A percentile compares a stretch with the other conserved stretches of the same genome.
These are phyloP conservation scores for Tilletia caries DNA, from an alignment of 1,284 basidiomycete species.

Conservation along the genomic window DNA sequence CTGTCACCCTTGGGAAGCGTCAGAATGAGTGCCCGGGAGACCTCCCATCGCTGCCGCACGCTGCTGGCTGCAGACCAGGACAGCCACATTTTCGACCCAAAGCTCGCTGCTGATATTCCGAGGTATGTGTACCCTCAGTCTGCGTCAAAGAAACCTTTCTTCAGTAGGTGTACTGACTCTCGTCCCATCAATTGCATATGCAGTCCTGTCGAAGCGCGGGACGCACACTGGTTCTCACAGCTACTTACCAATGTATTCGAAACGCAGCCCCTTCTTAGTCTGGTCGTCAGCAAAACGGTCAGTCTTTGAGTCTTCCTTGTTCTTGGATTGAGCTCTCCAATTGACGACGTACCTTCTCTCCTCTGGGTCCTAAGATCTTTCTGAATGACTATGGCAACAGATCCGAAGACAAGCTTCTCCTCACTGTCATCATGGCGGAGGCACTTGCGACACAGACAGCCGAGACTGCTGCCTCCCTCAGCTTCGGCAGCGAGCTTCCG, in stretches of 20 bases:
- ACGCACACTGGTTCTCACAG: background rate
- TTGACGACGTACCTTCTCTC: too few species aligned
- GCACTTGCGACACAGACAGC: background rate
- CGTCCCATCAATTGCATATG: too few species aligned
- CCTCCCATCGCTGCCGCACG: too few species aligned
- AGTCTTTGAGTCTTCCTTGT: background rate
- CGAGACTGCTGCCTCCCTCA: background rate
- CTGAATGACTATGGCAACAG: background rate
- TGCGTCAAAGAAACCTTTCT: too few species aligned
- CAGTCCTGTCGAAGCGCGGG: background rate
- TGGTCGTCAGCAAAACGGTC: background rate
- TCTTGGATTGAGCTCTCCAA: too few species aligned
- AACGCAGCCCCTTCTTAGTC: background rate
- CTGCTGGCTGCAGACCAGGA: too few species aligned
- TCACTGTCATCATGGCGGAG: background rate
- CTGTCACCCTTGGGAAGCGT: too few species aligned
- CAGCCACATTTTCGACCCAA: too few species aligned
- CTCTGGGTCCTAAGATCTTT: background rate
- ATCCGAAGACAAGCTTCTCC: background rate
- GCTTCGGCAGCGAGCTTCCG: background rate
- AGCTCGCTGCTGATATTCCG: too few species aligned
- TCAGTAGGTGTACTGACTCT: too few species aligned
- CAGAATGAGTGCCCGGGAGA: too few species aligned
- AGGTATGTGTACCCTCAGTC: too few species aligned
- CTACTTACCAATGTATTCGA: background rate